Conservation (phyloP, 108 stramenopile genomes). For the Fragilaria crotonensis region DNA sequence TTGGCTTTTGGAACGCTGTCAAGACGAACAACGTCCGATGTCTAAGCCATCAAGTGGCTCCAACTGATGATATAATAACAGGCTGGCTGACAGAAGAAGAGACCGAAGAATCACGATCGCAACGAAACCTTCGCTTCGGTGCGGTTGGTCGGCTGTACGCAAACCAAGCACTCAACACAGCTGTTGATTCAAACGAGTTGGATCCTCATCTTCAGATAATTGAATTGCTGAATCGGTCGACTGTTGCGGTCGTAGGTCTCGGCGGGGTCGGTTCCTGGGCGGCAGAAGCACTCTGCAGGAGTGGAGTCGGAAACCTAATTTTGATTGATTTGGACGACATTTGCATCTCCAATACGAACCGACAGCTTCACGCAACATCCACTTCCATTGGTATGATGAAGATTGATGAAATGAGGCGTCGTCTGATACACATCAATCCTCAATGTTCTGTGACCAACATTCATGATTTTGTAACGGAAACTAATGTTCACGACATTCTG, state of each 20-base stretch:
- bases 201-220: constrained; percentile 12
- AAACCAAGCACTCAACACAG: not conserved
- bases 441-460: constrained; percentile 50
- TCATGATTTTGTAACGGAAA: constrained; percentile 62
- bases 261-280: constrained; percentile 86
- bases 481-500: constrained; percentile 58
- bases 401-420: constrained; percentile 58
- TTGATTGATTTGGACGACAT: constrained; percentile 81
- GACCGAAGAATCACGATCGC: not conserved
- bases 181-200: not conserved
- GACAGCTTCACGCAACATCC: constrained; percentile 68
- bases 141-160: constrained; percentile 32
- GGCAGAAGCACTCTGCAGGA: constrained; percentile 73
- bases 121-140: constrained; percentile 23
- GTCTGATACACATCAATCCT: constrained; percentile 68
- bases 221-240: constrained; percentile 39
- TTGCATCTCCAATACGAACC: constrained; percentile 79
- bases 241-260: constrained; percentile 64
- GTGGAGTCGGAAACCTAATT: constrained; percentile 67
- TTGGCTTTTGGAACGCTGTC: too few relatives aligned
- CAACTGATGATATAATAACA: too few relatives aligned
- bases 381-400: constrained; percentile 64
- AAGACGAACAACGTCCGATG: too few relatives aligned
- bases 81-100: too few relatives aligned
- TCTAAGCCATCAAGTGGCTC: too few relatives aligned